Evolutionary conservation across 2,329 filamentous ascomycete species (phyloP).

Genomic region (Aspergillus uvarum): DNA sequence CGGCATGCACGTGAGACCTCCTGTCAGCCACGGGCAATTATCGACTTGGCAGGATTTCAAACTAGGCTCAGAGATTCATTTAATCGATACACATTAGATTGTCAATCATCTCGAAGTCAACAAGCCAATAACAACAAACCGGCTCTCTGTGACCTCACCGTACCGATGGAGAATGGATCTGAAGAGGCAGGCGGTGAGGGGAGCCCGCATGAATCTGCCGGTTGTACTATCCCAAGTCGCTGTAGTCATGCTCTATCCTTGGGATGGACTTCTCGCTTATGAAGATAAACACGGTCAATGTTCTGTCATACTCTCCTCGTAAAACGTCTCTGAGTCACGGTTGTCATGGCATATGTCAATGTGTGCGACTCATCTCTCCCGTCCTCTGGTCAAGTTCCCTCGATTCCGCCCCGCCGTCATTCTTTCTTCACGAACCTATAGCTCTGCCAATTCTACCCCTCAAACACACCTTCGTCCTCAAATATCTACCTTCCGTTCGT

Average conservation of each 20-base stretch:
- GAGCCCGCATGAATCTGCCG: neutral
- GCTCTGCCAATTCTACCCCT: neutral
- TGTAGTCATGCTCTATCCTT: neutral
- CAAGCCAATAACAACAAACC: neutral
- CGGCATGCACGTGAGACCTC: neutral
- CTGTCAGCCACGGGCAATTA: neutral
- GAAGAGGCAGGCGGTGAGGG: neutral
- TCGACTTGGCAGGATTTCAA: neutral
- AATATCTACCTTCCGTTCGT: slow-evolving; percentile 2
- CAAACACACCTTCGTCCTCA: neutral
- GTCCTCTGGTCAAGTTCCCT: neutral
- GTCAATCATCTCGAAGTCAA: neutral
- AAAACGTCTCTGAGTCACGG: neutral
- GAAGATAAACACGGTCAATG: neutral
- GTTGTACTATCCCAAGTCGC: neutral
- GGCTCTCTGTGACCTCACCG: neutral
- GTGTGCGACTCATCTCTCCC: neutral
- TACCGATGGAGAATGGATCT: neutral
- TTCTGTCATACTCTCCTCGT: neutral
- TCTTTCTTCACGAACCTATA: neutral
- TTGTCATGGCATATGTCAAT: neutral
- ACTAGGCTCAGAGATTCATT: no score
- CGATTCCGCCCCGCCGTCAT: neutral
- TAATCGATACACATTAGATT: no score
- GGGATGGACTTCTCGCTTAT: neutral